These are phyloP conservation scores for Thielaviopsis euricoi DNA, from an alignment of 2,329 filamentous ascomycete genomes.

Conservation along the genomic window DNA sequence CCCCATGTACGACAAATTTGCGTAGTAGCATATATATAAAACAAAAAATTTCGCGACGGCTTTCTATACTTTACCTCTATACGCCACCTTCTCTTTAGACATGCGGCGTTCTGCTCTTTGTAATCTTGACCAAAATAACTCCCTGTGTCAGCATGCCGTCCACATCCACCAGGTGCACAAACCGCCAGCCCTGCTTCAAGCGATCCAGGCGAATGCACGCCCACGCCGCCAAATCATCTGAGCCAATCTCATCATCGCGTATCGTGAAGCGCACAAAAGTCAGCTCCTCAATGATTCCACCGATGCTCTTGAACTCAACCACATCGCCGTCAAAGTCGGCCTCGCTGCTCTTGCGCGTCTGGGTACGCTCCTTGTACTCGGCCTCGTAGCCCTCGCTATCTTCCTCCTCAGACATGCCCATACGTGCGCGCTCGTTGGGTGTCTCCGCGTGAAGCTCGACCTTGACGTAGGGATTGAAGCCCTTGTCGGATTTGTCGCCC, in stretches of 20 bases:
- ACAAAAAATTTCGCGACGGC: no score
- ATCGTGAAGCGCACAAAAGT: slow-evolving; percentile 71
- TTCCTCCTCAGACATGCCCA: slow-evolving; percentile 22
- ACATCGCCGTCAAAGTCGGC: slow-evolving; percentile 45
- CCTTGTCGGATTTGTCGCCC: slow-evolving; percentile 30
- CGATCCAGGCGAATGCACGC: slow-evolving; percentile 74
- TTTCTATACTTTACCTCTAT: background rate
- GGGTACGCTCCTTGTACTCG: slow-evolving; percentile 42
- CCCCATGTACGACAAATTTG: no score
- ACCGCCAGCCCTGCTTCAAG: slow-evolving; percentile 56
- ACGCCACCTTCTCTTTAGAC: no score
- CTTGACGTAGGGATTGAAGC: slow-evolving; percentile 68
- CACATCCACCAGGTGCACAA: slow-evolving; percentile 59
- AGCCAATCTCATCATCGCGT: slow-evolving; percentile 68
- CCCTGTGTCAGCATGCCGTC: slow-evolving; percentile 51
- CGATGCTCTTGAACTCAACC: slow-evolving; percentile 38
- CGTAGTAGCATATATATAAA: no score
- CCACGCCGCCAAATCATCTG: slow-evolving; percentile 73
- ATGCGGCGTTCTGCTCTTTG: slow-evolving; percentile 33
- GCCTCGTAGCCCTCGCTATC: slow-evolving; percentile 23
- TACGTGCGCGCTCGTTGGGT: slow-evolving; percentile 26
- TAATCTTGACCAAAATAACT: slow-evolving; percentile 56
- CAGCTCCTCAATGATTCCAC: slow-evolving; percentile 48
- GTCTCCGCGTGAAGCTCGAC: slow-evolving; percentile 69
- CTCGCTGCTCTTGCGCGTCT: slow-evolving; percentile 38